Evolutionary conservation across 2,329 filamentous ascomycete species (phyloP).

Genomic region (Sordariomycetes sp.): DNA sequence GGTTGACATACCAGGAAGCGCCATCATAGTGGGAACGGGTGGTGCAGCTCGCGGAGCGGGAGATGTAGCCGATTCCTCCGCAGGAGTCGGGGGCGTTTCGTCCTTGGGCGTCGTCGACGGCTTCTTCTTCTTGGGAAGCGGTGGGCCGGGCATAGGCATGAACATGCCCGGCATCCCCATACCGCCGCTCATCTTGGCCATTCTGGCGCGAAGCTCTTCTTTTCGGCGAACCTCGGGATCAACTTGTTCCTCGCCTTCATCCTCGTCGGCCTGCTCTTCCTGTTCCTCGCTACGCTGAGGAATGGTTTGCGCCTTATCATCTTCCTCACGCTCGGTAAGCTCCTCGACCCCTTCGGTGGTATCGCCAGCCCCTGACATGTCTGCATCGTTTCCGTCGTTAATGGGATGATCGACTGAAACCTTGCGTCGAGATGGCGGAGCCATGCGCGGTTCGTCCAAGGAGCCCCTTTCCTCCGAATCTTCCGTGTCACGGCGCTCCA

Average conservation of each 20-base stretch:
- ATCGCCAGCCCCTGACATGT: constrained; percentile 54
- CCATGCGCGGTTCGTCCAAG: constrained; percentile 30
- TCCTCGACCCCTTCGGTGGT: constrained; percentile 52
- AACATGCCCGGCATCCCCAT: constrained; percentile 98
- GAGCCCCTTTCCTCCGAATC: constrained; percentile 39
- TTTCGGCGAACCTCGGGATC: constrained; percentile 79
- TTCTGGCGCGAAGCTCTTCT: constrained; percentile 83
- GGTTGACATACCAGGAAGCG: constrained; percentile 62
- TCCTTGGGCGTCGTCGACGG: not conserved
- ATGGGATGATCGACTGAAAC: constrained; percentile 34
- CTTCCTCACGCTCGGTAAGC: constrained; percentile 63
- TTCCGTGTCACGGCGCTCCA: constrained; percentile 36
- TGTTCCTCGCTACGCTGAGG: constrained; percentile 9
- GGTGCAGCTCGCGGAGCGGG: constrained; percentile 32
- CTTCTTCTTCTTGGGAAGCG: constrained; percentile 47
- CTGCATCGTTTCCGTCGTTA: constrained; percentile 53
- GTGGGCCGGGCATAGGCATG: constrained; percentile 45
- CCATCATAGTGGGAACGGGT: constrained; percentile 49
- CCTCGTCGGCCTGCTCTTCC: constrained; percentile 36
- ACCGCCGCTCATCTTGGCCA: constrained; percentile 97
- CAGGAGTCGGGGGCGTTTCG: constrained; percentile 13
- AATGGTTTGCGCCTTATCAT: constrained; percentile 37
- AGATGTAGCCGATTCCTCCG: constrained; percentile 32
- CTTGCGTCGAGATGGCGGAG: constrained; percentile 33
- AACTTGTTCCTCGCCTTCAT: constrained; percentile 59